Percentiles rank a stretch among this genome's conserved stretches.
phyloP scores from a whole-genome alignment of 2,329 filamentous ascomycete species.

The Cercospora zeina region DNA sequence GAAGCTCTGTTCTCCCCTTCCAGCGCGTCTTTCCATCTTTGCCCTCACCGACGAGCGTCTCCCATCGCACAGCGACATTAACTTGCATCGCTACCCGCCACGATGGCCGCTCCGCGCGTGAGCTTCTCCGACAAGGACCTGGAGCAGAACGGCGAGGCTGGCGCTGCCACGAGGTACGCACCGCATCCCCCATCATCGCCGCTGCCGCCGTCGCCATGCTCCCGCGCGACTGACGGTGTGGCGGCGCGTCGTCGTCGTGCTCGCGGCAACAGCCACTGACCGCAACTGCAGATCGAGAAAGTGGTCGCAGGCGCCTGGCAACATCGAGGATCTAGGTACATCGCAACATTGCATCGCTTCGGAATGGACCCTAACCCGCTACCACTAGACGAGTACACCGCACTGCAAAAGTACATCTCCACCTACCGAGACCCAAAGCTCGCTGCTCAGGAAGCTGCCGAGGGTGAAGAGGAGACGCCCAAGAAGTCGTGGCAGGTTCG shows the following conservation, averaged over 20 bases:
- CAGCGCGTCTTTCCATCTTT: conserved; percentile 24
- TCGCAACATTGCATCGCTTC: conserved; percentile 9
- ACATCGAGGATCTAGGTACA: conserved; percentile 46
- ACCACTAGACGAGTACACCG: conserved; percentile 61
- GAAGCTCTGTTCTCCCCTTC: conserved; percentile 18
- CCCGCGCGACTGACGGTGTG: neutral
- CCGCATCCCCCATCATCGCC: conserved; percentile 8
- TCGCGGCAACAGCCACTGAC: conserved; percentile 24
- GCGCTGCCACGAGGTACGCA: conserved; percentile 27
- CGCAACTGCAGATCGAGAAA: conserved; percentile 38
- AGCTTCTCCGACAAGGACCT: conserved; percentile 45
- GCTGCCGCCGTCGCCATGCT: neutral
- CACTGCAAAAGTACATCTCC: conserved; percentile 67
- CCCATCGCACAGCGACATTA: conserved; percentile 34
- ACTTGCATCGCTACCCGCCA: conserved; percentile 37
- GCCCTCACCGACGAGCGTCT: conserved; percentile 17
- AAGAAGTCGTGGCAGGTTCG: conserved; percentile 56
- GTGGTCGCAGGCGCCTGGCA: conserved; percentile 44
- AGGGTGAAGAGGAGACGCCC: conserved; percentile 49
- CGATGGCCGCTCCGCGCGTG: conserved; percentile 44
- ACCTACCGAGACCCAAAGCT: conserved; percentile 63
- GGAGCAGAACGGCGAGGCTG: conserved; percentile 42
- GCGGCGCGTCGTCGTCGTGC: conserved; percentile 2
- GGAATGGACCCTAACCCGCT: conserved; percentile 29
- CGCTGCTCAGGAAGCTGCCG: conserved; percentile 46